Conservation (phyloP, 176 grass and related monocot species). For the Oryza meridionalis region DNA sequence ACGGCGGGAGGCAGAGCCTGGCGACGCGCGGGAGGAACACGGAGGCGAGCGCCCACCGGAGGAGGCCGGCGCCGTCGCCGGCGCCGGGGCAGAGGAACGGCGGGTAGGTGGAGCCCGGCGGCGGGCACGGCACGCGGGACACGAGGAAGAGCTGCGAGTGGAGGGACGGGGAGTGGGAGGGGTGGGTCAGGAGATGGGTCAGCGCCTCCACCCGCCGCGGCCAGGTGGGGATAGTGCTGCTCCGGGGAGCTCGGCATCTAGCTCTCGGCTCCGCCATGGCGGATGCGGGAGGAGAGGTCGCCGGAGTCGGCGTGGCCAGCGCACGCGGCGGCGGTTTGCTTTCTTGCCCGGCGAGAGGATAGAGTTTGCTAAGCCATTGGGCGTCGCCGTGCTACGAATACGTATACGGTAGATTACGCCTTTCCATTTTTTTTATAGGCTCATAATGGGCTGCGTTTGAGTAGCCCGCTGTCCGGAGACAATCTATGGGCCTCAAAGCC, state of each 20-base stretch:
- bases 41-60: conserved; percentile 57
- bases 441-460: no score
- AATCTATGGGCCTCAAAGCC: no score
- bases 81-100: conserved; percentile 72
- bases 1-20: conserved; percentile 57
- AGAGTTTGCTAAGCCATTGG: neutral
- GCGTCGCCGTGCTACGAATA: no score
- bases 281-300: neutral
- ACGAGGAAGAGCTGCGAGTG: conserved; percentile 86
- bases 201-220: conserved; percentile 50
- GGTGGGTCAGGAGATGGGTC: conserved; percentile 63
- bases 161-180: conserved; percentile 65
- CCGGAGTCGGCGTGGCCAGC: neutral
- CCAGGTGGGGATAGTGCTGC: conserved; percentile 27
- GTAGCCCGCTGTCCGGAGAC: no score
- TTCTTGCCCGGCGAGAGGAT: conserved; percentile 18
- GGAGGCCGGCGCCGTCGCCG: conserved; percentile 36
- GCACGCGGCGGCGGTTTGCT: neutral
- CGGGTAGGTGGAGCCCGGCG: conserved; percentile 47
- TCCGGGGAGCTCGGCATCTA: neutral
- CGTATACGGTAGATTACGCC: no score
- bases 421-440: no score
- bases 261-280: conserved; percentile 20
- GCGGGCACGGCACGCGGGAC: conserved; percentile 60
- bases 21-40: conserved; percentile 62